Conservation (phyloP, 2,329 filamentous ascomycete genomes). For the Rhinocladiella similis region DNA sequence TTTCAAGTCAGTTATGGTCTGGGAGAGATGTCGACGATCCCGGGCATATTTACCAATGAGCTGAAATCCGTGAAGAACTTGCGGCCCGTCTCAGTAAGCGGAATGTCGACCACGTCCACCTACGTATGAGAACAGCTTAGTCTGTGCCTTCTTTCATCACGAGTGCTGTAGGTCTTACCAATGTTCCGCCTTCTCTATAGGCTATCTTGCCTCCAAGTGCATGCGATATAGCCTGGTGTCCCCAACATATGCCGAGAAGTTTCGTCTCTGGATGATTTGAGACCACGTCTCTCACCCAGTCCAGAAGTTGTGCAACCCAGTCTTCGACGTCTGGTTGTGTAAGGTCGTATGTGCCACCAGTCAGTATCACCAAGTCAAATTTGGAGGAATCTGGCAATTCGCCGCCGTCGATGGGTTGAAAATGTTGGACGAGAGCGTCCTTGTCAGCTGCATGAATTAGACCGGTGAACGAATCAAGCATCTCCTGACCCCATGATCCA, state of each 20-base stretch:
- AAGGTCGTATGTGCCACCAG: slow-evolving; percentile 9
- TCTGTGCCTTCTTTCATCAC: too few species aligned
- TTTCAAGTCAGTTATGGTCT: slow-evolving; percentile 8
- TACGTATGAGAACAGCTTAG: background rate
- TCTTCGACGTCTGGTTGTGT: slow-evolving; percentile 34
- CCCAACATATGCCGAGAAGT: slow-evolving; percentile 45
- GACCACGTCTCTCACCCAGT: slow-evolving; percentile 40
- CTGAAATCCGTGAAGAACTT: slow-evolving; percentile 38
- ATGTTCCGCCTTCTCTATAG: slow-evolving; percentile 1
- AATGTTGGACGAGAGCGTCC: slow-evolving; percentile 3
- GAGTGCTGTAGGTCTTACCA: background rate
- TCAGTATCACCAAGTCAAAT: slow-evolving; percentile 12
- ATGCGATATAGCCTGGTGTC: slow-evolving; percentile 45
- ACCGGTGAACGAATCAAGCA: slow-evolving; percentile 6
- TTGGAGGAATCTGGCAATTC: slow-evolving; percentile 1
- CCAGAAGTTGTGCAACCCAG: slow-evolving; percentile 46
- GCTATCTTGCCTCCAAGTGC: slow-evolving; percentile 22
- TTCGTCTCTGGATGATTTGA: slow-evolving; percentile 34
- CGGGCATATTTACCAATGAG: slow-evolving; percentile 7
- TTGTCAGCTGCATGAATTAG: background rate
- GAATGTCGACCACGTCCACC: slow-evolving; percentile 24
- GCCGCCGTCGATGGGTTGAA: slow-evolving; percentile 10
- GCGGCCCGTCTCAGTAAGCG: slow-evolving; percentile 40
- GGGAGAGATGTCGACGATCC: background rate
- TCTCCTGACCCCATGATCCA: slow-evolving; percentile 4